These are phyloP conservation scores for Starmerella powellii DNA, from an alignment of 805 yeast genomes.

Conservation along the genomic window DNA sequence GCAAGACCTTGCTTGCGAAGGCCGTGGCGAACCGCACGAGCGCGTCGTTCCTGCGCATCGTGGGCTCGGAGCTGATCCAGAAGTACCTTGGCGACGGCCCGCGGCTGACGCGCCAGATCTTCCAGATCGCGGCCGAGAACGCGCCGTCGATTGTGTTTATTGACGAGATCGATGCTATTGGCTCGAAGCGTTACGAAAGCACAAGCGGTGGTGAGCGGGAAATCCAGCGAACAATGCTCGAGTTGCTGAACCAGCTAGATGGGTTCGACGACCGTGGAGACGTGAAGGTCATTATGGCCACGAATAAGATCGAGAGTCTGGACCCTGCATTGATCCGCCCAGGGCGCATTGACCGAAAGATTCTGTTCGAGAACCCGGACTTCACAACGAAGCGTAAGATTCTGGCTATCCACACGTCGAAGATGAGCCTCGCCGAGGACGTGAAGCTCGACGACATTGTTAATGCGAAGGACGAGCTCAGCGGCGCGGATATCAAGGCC, in stretches of 20 bases:
- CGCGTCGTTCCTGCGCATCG: slow-evolving; percentile 90
- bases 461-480: slow-evolving; percentile 79
- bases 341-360: slow-evolving; percentile 93
- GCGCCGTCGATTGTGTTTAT: slow-evolving; percentile 98
- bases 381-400: slow-evolving; percentile 86
- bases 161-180: slow-evolving; percentile 98
- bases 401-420: slow-evolving; percentile 79
- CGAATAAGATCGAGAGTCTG: slow-evolving; percentile 82
- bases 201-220: slow-evolving; percentile 93
- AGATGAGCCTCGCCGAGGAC: slow-evolving; percentile 81
- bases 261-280: slow-evolving; percentile 97
- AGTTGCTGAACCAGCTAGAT: slow-evolving; percentile 84
- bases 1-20: slow-evolving; percentile 87
- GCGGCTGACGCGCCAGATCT: slow-evolving; percentile 80
- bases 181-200: slow-evolving; percentile 90
- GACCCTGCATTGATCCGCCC: slow-evolving; percentile 96
- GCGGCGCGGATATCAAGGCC: slow-evolving; percentile 97
- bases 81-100: slow-evolving; percentile 98
- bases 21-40: slow-evolving; percentile 98
- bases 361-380: slow-evolving; percentile 91
- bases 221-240: slow-evolving; percentile 96
- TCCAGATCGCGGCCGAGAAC: slow-evolving; percentile 91
- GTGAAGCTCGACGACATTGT: slow-evolving; percentile 83
- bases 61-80: slow-evolving; percentile 93
- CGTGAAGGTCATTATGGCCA: slow-evolving; percentile 96